These are phyloP conservation scores for Apiotrichum veenhuisii DNA, from an alignment of 1,284 basidiomycete species.

Conservation along the genomic window DNA sequence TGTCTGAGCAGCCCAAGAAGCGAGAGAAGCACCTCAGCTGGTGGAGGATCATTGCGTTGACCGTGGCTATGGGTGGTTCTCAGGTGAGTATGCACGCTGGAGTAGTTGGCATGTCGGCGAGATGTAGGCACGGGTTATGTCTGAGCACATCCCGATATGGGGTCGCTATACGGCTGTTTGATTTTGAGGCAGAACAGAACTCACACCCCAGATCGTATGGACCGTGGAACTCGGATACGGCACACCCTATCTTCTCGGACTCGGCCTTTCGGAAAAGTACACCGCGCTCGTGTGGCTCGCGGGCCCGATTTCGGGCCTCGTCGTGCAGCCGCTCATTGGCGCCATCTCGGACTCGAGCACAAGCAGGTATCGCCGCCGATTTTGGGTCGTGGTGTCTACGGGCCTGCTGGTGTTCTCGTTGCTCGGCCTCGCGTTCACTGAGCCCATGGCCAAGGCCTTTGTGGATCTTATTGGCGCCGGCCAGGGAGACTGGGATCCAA, in stretches of 20 bases:
- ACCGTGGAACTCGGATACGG: slow-evolving; percentile 66
- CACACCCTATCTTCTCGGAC: slow-evolving; percentile 82
- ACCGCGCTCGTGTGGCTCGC: slow-evolving; percentile 97
- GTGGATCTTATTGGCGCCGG: slow-evolving; percentile 75
- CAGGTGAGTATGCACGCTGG: slow-evolving; percentile 63
- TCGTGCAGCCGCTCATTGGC: slow-evolving; percentile 93
- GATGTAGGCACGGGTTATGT: too few relatives aligned
- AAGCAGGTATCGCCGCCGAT: slow-evolving; percentile 80
- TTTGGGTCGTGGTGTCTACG: slow-evolving; percentile 83
- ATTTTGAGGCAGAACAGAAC: too few relatives aligned
- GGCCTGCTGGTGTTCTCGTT: slow-evolving; percentile 57
- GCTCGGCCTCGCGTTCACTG: slow-evolving; percentile 73
- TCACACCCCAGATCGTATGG: slow-evolving; percentile 40
- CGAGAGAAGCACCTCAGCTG: slow-evolving; percentile 13
- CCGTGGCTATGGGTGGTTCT: slow-evolving; percentile 63
- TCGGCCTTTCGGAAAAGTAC: slow-evolving; percentile 84
- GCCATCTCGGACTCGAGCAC: slow-evolving; percentile 89
- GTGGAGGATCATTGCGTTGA: slow-evolving; percentile 51
- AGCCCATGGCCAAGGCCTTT: slow-evolving; percentile 66
- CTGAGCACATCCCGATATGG: too few relatives aligned
- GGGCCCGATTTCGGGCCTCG: slow-evolving; percentile 75
- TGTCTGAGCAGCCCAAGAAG: background rate
- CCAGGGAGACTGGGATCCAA: slow-evolving; percentile 85
- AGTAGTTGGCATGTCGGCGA: too few relatives aligned
- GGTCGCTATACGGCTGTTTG: too few relatives aligned